Evolutionary conservation across 768 basidiomycete species (phyloP), one percentile per base, ranked within the genome.

Genomic region (Lentinula edodes): DNA sequence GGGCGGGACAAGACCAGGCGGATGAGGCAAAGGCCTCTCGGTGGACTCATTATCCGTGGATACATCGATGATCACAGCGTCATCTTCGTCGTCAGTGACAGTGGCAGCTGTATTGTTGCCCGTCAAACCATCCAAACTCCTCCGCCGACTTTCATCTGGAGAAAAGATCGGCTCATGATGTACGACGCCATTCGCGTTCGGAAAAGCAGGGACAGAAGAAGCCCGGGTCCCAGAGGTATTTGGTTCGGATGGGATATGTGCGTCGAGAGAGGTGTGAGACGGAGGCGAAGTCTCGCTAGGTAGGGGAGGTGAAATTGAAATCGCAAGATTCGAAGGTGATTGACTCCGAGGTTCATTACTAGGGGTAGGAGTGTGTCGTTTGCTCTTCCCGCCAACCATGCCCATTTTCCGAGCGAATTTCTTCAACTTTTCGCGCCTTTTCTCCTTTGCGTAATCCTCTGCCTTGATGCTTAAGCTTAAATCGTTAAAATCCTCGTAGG

Each of bases 401-500:
- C 28, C 28, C 28, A 91, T 75, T 66, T 81, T 83, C 67, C 84
- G 87, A 16, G 90, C 91, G 52, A 95, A 75, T 53, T 83, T 86
- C 72, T 85, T 88, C 63, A 96, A 74, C 52, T 82, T 82, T 72
- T 95, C 90, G 41, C 92, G 85, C 73, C 88, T 96, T 57, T 89
- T 80, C 61, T 84, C 83, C 60, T 83, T 83, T 36, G 76, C 77
- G 62, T 90, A 90, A 65, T 93, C 89, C 63, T 94, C 91, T 0
- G 88, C 83, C 70, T 89, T 91, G 72, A 95, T 89, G 72, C 89
- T 90, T 38, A 98, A 77, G 56, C 92, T 93, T 66, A 98, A 88
- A 72, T 97, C 95, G 71, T 90, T 89, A 72, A 97, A 98, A 69
- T 94, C 93, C 72, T 98, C 95, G 69, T 91, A 90, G 5, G 90